Evolutionary conservation across 2,329 filamentous ascomycete species (phyloP), one percentile per base, ranked within the genome.

Genomic region (Orbilia blumenaviensis): DNA sequence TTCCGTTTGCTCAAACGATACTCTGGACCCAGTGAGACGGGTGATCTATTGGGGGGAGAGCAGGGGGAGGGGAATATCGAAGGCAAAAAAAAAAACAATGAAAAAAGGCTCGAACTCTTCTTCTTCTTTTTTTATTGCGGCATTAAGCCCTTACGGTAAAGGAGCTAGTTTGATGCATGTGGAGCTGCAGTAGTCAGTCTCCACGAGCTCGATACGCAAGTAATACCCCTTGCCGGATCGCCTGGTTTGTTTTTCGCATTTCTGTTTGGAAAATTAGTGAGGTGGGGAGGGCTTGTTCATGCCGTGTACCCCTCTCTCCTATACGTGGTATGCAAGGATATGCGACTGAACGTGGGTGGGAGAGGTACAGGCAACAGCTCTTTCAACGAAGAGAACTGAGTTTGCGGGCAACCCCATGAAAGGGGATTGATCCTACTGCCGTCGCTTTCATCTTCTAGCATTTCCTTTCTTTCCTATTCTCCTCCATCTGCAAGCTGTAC

Each of bases 141-240:
- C 64, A 76, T 76, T 76, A 76, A 76, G 72, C 58, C 64, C 23
- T 64, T 66, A 60, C 52, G 64, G 64, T 46, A 69, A 69, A 38
- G 50, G 58, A 69, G 42, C 58, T 68, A 60, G 64, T 64, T 54
- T 18, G 38, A 61, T 76, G 64, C 64, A 76, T 69, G 72, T 41
- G 38, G 48, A 76, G 64, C 23, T 66, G 64, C 72, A 68, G 58
- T 64, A 61, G 72, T 63, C 72, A 76, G 58, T 67, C 63, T 61
- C 72, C 72, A 68, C 72, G 72, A 76, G 72, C 72, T 76, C 64
- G 58, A 76, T 56, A 66, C 64, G 56, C 63, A 75, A 54, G 69
- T 62, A 50, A 68, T 64, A 32, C 38, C 56, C 71, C 64, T 63
- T 66, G 64, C 72, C 50, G 41, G 72, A 72, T 72, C 67, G 62